phyloP scores from a whole-genome alignment of 805 yeast species.

The Hanseniaspora hatyaiensis region DNA sequence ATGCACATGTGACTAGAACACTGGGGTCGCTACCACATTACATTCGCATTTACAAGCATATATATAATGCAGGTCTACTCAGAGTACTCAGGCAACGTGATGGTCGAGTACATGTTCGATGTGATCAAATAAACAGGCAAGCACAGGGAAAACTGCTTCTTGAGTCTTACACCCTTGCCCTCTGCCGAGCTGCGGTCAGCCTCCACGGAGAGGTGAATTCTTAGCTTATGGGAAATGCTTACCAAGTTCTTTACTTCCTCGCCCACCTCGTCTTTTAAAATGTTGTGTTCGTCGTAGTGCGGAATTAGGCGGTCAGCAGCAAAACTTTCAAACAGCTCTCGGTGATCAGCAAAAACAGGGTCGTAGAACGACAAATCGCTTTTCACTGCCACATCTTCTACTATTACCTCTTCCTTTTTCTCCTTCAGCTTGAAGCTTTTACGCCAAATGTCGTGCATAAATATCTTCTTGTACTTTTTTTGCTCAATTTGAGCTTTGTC shows the following conservation, averaged over 20 bases:
- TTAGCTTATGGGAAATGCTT: background rate
- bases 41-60: no score
- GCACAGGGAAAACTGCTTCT: conserved; percentile 12
- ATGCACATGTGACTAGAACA: no score
- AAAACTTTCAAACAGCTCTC: background rate
- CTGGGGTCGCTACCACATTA: no score
- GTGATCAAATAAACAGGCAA: conserved; percentile 11
- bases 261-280: background rate
- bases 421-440: background rate
- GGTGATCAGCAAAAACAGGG: background rate
- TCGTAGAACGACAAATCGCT: conserved; percentile 5
- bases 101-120: conserved; percentile 3
- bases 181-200: background rate
- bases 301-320: background rate
- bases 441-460: background rate
- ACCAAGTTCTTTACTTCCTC: conserved; percentile 2
- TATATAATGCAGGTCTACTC: background rate
- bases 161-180: background rate
- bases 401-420: background rate
- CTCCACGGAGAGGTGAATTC: background rate
- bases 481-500: background rate
- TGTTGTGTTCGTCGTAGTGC: conserved; percentile 14
- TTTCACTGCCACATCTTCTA: background rate
- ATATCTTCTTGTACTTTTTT: conserved; percentile 10
- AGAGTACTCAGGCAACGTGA: conserved; percentile 8